These are phyloP conservation scores for Ceratocystis colombiana DNA, from an alignment of 2,329 filamentous ascomycete genomes.

Conservation along the genomic window DNA sequence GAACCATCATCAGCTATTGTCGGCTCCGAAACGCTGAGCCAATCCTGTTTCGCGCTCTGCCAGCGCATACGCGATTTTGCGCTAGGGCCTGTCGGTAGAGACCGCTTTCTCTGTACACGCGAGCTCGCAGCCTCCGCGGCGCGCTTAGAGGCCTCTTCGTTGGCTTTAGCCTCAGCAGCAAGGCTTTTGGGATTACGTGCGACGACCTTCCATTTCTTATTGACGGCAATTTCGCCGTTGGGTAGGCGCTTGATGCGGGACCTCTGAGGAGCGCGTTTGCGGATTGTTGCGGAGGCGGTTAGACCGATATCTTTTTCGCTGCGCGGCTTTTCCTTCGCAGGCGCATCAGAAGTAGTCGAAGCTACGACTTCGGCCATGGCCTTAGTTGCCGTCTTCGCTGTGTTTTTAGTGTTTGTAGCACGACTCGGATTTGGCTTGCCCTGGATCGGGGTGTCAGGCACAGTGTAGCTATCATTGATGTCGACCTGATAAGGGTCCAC, in stretches of 20 bases:
- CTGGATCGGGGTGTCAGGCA: slow-evolving; percentile 27
- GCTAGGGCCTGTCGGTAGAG: not conserved
- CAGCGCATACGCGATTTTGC: slow-evolving; percentile 6
- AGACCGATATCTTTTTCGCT: slow-evolving; percentile 20
- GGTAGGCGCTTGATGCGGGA: slow-evolving; percentile 21
- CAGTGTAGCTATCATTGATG: slow-evolving; percentile 23
- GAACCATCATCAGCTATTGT: not conserved
- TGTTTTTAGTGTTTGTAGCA: slow-evolving; percentile 19
- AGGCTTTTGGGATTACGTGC: slow-evolving; percentile 23
- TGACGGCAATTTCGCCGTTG: slow-evolving; percentile 22
- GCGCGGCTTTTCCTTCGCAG: slow-evolving; percentile 24
- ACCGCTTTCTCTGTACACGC: slow-evolving; percentile 7
- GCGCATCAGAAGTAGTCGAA: not conserved
- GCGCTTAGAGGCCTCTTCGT: slow-evolving; percentile 22
- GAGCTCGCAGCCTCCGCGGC: slow-evolving; percentile 18
- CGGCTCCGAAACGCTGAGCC: not conserved
- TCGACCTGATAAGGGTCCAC: slow-evolving; percentile 13
- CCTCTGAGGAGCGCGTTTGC: slow-evolving; percentile 23
- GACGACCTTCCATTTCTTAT: slow-evolving; percentile 25
- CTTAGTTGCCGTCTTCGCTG: slow-evolving; percentile 24
- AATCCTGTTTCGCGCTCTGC: not conserved
- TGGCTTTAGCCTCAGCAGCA: slow-evolving; percentile 20
- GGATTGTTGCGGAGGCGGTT: slow-evolving; percentile 20
- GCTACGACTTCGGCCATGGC: slow-evolving; percentile 23
- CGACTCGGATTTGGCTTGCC: slow-evolving; percentile 22